phyloP scores from a whole-genome alignment of 768 basidiomycete species.

The Coprinellus aureogranulatus region DNA sequence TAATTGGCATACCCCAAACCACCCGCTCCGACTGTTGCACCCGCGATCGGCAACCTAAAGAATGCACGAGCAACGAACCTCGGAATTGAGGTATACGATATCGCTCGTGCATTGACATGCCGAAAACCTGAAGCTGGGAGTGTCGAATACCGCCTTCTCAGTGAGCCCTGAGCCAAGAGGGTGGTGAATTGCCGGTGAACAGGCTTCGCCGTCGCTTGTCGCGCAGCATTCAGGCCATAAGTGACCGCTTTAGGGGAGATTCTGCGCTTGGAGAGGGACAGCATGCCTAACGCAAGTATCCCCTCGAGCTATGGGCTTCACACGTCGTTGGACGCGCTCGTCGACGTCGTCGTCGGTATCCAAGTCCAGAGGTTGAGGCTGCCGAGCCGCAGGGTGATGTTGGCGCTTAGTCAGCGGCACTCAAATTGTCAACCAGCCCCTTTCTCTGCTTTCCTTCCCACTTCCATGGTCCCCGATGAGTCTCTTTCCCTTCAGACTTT shows the following conservation, averaged over 20 bases:
- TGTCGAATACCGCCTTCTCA: slow-evolving; percentile 48
- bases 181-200: slow-evolving; percentile 60
- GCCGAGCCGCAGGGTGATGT: not conserved
- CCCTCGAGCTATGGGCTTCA: not conserved
- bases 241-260: slow-evolving; percentile 46
- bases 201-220: slow-evolving; percentile 31
- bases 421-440: slow-evolving; percentile 3
- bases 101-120: slow-evolving; percentile 68
- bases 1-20: slow-evolving; percentile 94
- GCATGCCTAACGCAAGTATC: slow-evolving; percentile 31
- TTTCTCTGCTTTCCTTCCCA: not conserved
- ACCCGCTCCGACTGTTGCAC: slow-evolving; percentile 86
- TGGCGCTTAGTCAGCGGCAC: not conserved
- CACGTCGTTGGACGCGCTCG: not conserved
- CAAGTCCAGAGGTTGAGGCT: not conserved
- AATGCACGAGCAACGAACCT: slow-evolving; percentile 85
- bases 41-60: slow-evolving; percentile 83
- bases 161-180: slow-evolving; percentile 50
- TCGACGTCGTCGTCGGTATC: not conserved
- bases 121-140: slow-evolving; percentile 46
- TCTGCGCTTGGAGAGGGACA: slow-evolving; percentile 41
- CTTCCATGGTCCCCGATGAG: not conserved
- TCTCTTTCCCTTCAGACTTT: not conserved
- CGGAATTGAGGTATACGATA: slow-evolving; percentile 89
- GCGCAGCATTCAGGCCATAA: slow-evolving; percentile 45